A percentile compares a stretch with the other conserved stretches of the same genome.
Evolutionary conservation across 805 yeast species (phyloP).

Genomic region (Candida odintsovae): DNA sequence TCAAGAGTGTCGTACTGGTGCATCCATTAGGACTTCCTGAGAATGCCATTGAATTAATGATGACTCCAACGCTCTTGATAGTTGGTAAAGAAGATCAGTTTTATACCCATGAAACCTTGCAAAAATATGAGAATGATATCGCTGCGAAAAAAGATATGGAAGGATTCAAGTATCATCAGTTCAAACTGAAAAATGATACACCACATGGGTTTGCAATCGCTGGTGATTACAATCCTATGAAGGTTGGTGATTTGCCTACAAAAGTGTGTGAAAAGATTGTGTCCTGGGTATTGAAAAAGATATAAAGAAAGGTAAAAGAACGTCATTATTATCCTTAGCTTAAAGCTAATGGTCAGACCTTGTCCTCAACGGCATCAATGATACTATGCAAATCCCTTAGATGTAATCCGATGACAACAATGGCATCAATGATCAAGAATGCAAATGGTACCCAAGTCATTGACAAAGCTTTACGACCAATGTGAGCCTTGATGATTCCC

Average conservation of each 20-base stretch:
- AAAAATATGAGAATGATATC: constrained; percentile 8
- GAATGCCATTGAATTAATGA: constrained; percentile 8
- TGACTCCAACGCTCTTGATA: constrained; percentile 13
- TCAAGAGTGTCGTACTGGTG: constrained; percentile 16
- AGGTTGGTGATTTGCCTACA: constrained; percentile 27
- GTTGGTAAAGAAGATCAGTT: constrained; percentile 17
- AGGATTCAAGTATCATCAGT: constrained; percentile 12
- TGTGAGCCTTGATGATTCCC: constrained; percentile 36
- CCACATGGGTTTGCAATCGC: constrained; percentile 38
- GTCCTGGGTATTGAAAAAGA: constrained; percentile 18
- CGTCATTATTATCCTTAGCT: neutral
- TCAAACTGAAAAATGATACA: constrained; percentile 20
- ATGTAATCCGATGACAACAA: constrained; percentile 31
- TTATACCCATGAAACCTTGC: constrained; percentile 10
- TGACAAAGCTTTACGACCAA: constrained; percentile 48
- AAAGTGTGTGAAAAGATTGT: constrained; percentile 13
- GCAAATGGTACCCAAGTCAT: constrained; percentile 60
- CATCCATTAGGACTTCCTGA: constrained; percentile 21
- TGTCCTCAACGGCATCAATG: constrained; percentile 19
- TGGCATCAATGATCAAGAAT: constrained; percentile 35
- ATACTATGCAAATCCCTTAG: constrained; percentile 28
- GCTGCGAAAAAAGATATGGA: constrained; percentile 5
- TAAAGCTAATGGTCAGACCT: constrained; percentile 5
- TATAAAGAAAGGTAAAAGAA: constrained; percentile 2
- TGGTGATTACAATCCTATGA: constrained; percentile 31